These are phyloP conservation scores for Aspergillus fischeri DNA, from an alignment of 2,329 filamentous ascomycete species.

Conservation along the genomic window DNA sequence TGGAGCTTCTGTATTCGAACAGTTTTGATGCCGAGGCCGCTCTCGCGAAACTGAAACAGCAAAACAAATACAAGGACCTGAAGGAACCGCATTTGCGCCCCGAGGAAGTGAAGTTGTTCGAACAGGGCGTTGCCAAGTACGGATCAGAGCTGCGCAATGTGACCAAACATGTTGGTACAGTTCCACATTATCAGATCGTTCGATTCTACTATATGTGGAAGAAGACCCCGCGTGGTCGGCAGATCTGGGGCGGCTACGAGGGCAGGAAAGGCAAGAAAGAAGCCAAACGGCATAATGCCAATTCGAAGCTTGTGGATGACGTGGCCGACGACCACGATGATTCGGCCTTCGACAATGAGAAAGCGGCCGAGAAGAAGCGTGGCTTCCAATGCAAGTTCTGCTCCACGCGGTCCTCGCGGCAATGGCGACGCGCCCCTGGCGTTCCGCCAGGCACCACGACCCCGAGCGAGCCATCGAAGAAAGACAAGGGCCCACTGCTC, in stretches of 20 bases:
- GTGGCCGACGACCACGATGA: constrained; percentile 90
- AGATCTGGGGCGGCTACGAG: constrained; percentile 86
- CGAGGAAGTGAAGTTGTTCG: constrained; percentile 81
- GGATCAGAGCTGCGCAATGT: constrained; percentile 85
- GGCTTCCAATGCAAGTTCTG: constrained; percentile 95
- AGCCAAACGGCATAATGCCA: constrained; percentile 59
- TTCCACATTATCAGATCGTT: constrained; percentile 74
- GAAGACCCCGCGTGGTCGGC: constrained; percentile 77
- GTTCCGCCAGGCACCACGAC: constrained; percentile 67
- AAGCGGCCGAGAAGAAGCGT: constrained; percentile 73
- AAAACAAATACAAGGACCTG: constrained; percentile 66
- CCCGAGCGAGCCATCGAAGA: constrained; percentile 61
- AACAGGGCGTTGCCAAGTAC: constrained; percentile 83
- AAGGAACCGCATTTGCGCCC: constrained; percentile 79
- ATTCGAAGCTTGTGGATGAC: constrained; percentile 79
- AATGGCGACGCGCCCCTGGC: constrained; percentile 87
- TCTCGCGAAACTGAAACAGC: constrained; percentile 63
- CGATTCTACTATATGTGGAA: constrained; percentile 99
- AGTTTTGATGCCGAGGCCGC: constrained; percentile 69
- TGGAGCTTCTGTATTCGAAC: constrained; percentile 67
- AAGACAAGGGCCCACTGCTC: constrained; percentile 70
- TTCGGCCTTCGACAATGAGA: constrained; percentile 89
- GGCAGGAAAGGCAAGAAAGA: constrained; percentile 89
- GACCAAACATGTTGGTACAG: constrained; percentile 73
- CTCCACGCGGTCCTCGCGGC: constrained; percentile 69